Base-by-base conservation (phyloP, 1,284 basidiomycete species). In the Vanrija pseudolonga region DNA sequence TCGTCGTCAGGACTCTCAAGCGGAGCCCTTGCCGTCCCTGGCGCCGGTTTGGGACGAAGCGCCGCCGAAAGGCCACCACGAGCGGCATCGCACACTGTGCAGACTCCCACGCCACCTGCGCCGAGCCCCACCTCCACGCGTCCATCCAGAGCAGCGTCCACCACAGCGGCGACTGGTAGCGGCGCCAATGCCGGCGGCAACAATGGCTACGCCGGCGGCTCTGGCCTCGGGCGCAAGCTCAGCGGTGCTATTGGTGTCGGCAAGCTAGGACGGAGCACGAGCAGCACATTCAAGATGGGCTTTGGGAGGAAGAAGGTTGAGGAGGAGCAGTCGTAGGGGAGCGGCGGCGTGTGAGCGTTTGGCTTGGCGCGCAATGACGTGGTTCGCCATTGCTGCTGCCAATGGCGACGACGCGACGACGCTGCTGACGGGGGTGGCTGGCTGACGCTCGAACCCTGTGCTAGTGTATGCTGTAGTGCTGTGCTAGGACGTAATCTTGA, bases 251-350 rank as follows among this genome's bases (percentile, higher is more conserved):
- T 49, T 11, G 53, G 63, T 14, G 57, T 66, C 45, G 60, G 65
- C 17, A 68, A 65, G 51, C 49, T 74, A 32, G 62, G 66, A 20
- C 63, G 70, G 38, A 67, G 60, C n/a, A 66, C 65, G 2, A 68
- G 68, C 50, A 66, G 63, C 47, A 62, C 64, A 32, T 66, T 69
- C 45, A 72, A 69, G 56, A 64, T 73, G 51, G 71, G 71, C n/a
- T 67, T 72, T 23, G 67, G 68, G 17, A 72, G 68, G 59, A 73
- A 74, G 64, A 67, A 68, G 47, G 47, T 53, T 50, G 61, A 71
- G 20, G 58, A 60, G 47, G 59, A 64, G 52, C 47, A 46, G 45
- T 6, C 22, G 43, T 23, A 6, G 17, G 52, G 39, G 18, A 53
- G n/a, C n/a, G n/a, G n/a, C n/a, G n/a, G 41, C 9, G 32, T 32